A percentile compares a stretch with the other conserved stretches of the same genome.
Conservation (phyloP, 108 stramenopile genomes). For the Craspedostauros australis region DNA sequence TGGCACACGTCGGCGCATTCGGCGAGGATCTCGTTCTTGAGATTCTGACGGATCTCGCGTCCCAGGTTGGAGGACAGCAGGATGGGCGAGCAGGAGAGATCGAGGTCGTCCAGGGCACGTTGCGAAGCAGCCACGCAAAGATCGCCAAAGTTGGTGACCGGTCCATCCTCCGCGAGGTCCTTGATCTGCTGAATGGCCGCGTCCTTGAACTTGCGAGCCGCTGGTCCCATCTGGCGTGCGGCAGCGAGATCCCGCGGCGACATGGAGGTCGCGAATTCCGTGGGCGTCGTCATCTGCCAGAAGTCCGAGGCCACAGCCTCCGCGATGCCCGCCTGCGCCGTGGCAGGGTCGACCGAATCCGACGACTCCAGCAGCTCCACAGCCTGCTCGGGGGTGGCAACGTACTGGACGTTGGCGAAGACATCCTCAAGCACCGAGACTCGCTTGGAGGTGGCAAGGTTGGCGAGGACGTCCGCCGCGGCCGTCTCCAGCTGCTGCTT, state of each 20-base stretch:
- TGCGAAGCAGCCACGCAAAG: conserved; percentile 59
- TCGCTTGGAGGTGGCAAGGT: conserved; percentile 31
- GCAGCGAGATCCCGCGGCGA: conserved; percentile 65
- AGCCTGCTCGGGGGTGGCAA: conserved; percentile 36
- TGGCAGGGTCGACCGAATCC: conserved; percentile 30
- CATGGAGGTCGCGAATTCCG: conserved; percentile 24
- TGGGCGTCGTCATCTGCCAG: conserved; percentile 33
- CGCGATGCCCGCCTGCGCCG: conserved; percentile 19
- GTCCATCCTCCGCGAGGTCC: conserved; percentile 19
- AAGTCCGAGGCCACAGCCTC: conserved; percentile 20
- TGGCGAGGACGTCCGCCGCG: conserved; percentile 42
- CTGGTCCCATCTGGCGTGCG: conserved; percentile 47
- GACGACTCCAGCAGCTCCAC: conserved; percentile 37
- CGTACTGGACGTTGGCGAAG: conserved; percentile 62
- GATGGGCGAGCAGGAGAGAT: conserved; percentile 15
- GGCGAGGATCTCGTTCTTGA: conserved; percentile 45
- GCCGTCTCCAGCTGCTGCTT: conserved; percentile 38
- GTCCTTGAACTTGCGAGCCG: conserved; percentile 37
- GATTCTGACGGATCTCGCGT: conserved; percentile 47
- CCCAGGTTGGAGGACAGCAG: conserved; percentile 31
- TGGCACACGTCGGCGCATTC: conserved; percentile 57
- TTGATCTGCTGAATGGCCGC: conserved; percentile 26
- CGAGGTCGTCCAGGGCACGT: conserved; percentile 47
- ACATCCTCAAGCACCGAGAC: conserved; percentile 53
- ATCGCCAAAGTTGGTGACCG: conserved; percentile 68